Evolutionary conservation across 2,329 filamentous ascomycete species (phyloP), one percentile per base, ranked within the genome.

Genomic region (Boeremia lycopersici): DNA sequence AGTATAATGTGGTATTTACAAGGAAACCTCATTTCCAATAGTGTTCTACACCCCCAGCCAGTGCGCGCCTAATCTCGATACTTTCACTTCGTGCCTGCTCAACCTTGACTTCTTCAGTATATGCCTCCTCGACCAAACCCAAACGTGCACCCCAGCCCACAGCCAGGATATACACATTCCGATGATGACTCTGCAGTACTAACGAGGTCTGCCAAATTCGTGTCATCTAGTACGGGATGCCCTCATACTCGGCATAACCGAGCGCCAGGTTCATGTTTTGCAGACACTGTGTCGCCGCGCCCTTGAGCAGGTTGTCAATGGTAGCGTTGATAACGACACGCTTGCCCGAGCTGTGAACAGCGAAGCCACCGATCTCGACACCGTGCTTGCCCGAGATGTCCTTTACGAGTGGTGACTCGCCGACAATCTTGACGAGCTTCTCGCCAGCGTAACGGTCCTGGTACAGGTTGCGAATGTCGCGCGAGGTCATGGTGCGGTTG

Each of bases 211-310:
- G 26, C 28, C 38, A 10, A 13, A 25, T 12, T 30, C 7, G 38
- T 55, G 19, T 28, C 29, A 51, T 49, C 53, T 70, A 74, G 50
- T 74, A 73, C 29, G 91, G 91, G 63, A 96, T 96, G 35, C 91
- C 91, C 72, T 96, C 89, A 70, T 91, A 96, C 78, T 96, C 91
- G 40, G 85, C 87, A 72, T 93, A 96, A 40, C 91, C 91, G 10
- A 96, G 83, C n/a, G 90, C 89, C 54, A 96, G 81, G 77, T 96
- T 96, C 90, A 96, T 95, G 77, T 96, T 96, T 82, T 96, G 93
- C 74, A 96, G 78, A 79, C 92, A 96, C 76, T 96, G 93, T 10
- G 93, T 96, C 6, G 90, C 90, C 48, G 93, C 93, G 56, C 93
- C 93, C 85, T 97, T 97, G 67, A 95, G 82, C 64, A 97, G 79